Evolutionary conservation across 2,329 filamentous ascomycete genomes (phyloP).

Genomic region (Parastagonospora nodorum): DNA sequence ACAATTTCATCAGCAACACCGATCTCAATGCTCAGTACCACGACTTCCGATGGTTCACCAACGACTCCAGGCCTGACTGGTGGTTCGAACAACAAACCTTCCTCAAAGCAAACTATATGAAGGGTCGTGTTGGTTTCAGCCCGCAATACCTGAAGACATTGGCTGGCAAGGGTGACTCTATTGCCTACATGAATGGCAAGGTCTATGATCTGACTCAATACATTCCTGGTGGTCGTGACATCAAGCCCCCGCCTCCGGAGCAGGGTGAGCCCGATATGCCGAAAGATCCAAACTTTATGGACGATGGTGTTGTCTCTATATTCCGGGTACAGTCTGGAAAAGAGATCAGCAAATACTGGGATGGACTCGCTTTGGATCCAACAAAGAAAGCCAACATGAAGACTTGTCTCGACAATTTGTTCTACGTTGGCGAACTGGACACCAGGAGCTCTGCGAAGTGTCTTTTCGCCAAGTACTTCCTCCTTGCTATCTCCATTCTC

Average conservation of each 20-base stretch:
- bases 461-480: slow-evolving; percentile 85
- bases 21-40: slow-evolving; percentile 84
- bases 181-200: slow-evolving; percentile 77
- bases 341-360: slow-evolving; percentile 85
- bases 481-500: slow-evolving; percentile 81
- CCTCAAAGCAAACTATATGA: slow-evolving; percentile 78
- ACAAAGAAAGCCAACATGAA: slow-evolving; percentile 70
- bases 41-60: slow-evolving; percentile 85
- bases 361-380: slow-evolving; percentile 65
- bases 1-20: slow-evolving; percentile 65
- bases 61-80: slow-evolving; percentile 87
- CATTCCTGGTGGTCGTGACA: slow-evolving; percentile 71
- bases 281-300: slow-evolving; percentile 78
- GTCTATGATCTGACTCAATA: slow-evolving; percentile 94
- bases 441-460: slow-evolving; percentile 86
- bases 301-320: slow-evolving; percentile 70
- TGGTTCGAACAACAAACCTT: slow-evolving; percentile 85
- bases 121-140: slow-evolving; percentile 86
- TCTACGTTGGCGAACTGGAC: slow-evolving; percentile 90
- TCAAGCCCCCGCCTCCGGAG: slow-evolving; percentile 57
- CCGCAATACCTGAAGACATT: slow-evolving; percentile 75
- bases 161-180: slow-evolving; percentile 65
- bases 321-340: slow-evolving; percentile 77
- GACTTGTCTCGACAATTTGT: slow-evolving; percentile 88
- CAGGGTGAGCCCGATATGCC: slow-evolving; percentile 53